A percentile compares a stretch with the other conserved stretches of the same genome.
Conservation (phyloP, 2,329 filamentous ascomycete species). For the Fusarium newnesense region DNA sequence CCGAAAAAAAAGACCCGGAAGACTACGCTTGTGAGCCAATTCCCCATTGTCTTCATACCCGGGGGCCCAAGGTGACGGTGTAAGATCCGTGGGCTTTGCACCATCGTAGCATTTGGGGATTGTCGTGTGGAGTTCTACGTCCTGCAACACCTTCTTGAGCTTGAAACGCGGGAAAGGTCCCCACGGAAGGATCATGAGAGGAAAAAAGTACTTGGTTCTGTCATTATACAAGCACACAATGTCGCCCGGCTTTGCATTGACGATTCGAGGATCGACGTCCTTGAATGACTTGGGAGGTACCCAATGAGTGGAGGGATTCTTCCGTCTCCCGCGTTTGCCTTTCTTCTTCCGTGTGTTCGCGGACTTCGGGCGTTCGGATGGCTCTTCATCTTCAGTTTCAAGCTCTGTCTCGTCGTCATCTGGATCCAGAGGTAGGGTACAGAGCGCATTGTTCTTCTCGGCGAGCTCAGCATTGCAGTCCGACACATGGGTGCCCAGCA, state of each 20-base stretch:
- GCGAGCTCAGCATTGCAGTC: background rate
- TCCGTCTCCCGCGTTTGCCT: background rate
- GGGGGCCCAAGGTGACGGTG: background rate
- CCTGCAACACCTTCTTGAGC: background rate
- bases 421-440: accelerated
- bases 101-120: background rate
- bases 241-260: background rate
- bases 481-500: background rate
- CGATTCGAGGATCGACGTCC: background rate
- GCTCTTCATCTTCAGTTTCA: background rate
- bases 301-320: background rate
- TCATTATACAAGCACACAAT: background rate
- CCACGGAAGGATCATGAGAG: slow-evolving; percentile 1
- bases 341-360: background rate
- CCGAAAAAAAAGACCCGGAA: background rate
- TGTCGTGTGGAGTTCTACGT: background rate
- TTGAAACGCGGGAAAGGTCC: background rate
- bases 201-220: background rate
- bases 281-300: background rate
- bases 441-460: background rate
- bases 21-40: background rate
- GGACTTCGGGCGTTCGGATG: background rate
- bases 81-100: background rate
- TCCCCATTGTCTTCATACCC: background rate
- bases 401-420: background rate